Evolutionary conservation across 495 filamentous ascomycete species (phyloP), one percentile per base, ranked within the genome.

Genomic region (Cercophora sp.): DNA sequence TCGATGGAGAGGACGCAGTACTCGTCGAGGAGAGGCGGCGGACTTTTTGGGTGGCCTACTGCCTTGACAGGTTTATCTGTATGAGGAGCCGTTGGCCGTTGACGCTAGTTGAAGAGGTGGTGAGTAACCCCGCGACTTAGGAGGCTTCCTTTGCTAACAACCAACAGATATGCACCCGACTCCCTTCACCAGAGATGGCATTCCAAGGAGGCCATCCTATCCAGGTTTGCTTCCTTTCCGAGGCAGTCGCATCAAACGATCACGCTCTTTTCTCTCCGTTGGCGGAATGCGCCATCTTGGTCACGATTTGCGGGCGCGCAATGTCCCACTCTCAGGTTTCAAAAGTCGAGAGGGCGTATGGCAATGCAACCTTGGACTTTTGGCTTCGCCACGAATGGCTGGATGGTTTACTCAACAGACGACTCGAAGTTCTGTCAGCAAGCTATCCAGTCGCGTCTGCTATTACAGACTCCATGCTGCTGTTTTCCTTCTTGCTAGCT

Each of bases 21-120:
- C 55, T 60, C 22, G 56, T 63, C 1, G 79, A 83, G 50, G 78
- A 81, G 51, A 70, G 72, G 51, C 60, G 79, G 32, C 67, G 79
- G 27, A 74, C 74, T 0, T 81, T 82, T 45, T 83, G 80, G 80
- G 66, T 81, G 39, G 78, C 79, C 0, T 82, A 78, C 41, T 72
- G 67, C 22, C 66, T 83, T 9, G 80, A 83, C 57, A 69, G 74
- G 0, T 71, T 81, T 20, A 70, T 77, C 44, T 77, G 72, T 36
- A 65, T 81, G 20, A 67, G 67, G 26, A 69, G 74, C 26, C 67
- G 68, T 3, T 61, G 69, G 48, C 78, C 77, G 1, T 62, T 77
- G 45, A 79, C 76, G 11, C 51, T 83, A 25, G 69, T 71, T 20
- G 79, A 82, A 42, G 70, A 78, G 52, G 54, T 72, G 61, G 77